A percentile compares a stretch with the other conserved stretches of the same genome.
Conservation (phyloP, 768 basidiomycete species). For the Amanita brunnescens region DNA sequence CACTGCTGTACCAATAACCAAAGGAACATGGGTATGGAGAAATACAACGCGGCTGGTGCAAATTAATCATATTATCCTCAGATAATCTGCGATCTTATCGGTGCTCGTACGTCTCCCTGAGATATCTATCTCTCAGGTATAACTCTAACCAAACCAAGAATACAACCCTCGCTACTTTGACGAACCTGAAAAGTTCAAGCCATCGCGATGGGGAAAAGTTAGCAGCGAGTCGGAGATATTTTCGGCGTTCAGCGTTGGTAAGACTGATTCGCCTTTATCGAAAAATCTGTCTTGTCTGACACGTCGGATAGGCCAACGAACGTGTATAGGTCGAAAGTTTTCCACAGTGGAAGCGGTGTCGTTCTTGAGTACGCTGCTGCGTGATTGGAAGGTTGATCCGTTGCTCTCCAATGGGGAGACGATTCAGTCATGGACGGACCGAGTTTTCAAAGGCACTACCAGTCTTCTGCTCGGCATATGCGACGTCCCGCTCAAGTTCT, state of each 20-base stretch:
- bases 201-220: conserved; percentile 29
- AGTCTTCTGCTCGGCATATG: neutral
- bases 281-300: neutral
- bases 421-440: too few species aligned
- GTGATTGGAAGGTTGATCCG: conserved; percentile 35
- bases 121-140: neutral
- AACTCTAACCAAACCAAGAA: neutral
- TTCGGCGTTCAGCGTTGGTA: conserved; percentile 17
- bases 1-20: neutral
- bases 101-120: neutral
- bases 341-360: conserved; percentile 31
- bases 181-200: conserved; percentile 26
- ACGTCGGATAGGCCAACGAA: conserved; percentile 11
- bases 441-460: neutral
- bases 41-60: too few species aligned
- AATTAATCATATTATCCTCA: neutral
- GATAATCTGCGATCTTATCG: neutral
- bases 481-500: too few species aligned
- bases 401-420: conserved; percentile 2
- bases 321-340: conserved; percentile 35
- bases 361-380: conserved; percentile 27
- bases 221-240: conserved; percentile 6
- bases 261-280: conserved; percentile 1
- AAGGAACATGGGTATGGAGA: neutral
- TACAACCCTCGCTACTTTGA: conserved; percentile 27